Evolutionary conservation across 495 filamentous ascomycete genomes (phyloP).

Genomic region (Aspergillus panamensis): DNA sequence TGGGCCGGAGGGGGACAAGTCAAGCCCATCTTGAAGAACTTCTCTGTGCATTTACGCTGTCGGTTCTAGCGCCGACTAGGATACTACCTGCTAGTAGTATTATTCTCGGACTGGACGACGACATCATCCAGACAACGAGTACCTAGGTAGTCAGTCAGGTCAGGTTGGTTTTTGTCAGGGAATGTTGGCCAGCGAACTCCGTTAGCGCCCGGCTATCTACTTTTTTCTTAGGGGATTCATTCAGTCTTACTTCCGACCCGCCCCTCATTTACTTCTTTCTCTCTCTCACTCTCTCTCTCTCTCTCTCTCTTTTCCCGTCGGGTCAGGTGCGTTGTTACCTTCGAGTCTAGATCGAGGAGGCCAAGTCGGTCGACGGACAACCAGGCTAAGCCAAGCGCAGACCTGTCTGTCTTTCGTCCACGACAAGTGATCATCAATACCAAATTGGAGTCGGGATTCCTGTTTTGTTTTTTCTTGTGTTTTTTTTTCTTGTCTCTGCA

Average conservation of each 20-base stretch:
- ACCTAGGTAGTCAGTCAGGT: too few species aligned
- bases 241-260: not conserved
- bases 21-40: not conserved
- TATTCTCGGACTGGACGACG: not conserved
- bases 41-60: constrained; percentile 14
- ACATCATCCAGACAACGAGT: too few species aligned
- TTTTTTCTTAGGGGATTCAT: too few species aligned
- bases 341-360: constrained; percentile 7
- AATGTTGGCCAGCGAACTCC: not conserved
- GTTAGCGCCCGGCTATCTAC: constrained; percentile 1
- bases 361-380: too few species aligned
- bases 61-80: constrained; percentile 15
- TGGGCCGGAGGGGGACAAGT: too few species aligned
- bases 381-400: not conserved
- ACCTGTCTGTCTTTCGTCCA: not conserved
- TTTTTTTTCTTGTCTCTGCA: not conserved
- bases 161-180: not conserved
- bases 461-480: not conserved
- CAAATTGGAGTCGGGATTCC: not conserved
- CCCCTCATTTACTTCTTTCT: not conserved
- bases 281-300: too few species aligned
- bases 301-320: not conserved
- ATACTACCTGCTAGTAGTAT: too few species aligned
- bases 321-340: constrained; percentile 8
- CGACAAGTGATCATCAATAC: not conserved